These are phyloP conservation scores for Herpotrichia juniperi DNA, from an alignment of 2,329 filamentous ascomycete species.

Conservation along the genomic window DNA sequence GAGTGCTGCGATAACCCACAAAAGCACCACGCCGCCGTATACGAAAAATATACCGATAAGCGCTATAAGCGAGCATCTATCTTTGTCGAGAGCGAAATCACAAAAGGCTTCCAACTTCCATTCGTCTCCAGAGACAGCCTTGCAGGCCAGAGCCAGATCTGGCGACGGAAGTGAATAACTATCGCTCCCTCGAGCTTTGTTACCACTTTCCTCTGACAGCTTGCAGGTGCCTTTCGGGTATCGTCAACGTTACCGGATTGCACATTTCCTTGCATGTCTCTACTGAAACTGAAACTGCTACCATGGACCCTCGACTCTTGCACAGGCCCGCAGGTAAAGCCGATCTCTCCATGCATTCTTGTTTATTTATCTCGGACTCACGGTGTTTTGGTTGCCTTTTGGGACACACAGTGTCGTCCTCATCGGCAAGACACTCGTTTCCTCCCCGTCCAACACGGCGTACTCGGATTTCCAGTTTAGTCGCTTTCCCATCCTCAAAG, in stretches of 20 bases:
- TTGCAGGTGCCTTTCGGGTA: constrained; percentile 17
- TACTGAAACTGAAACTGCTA: too few relatives aligned
- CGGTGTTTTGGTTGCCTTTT: constrained; percentile 37
- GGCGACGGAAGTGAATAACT: constrained; percentile 47
- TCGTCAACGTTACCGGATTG: background rate
- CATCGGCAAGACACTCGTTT: constrained; percentile 29
- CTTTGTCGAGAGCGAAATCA: constrained; percentile 78
- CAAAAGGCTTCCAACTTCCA: constrained; percentile 63
- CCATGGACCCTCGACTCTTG: background rate
- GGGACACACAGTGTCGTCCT: constrained; percentile 25
- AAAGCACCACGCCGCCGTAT: constrained; percentile 85
- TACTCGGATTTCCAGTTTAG: constrained; percentile 31
- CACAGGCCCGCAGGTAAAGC: background rate
- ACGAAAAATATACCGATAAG: constrained; percentile 88
- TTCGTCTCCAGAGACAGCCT: constrained; percentile 42
- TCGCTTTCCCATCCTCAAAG: constrained; percentile 1
- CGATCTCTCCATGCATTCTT: constrained; percentile 39
- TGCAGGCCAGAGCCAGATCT: constrained; percentile 37
- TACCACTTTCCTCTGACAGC: constrained; percentile 33
- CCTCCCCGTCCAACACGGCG: constrained; percentile 25
- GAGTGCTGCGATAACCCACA: constrained; percentile 85
- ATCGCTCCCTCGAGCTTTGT: constrained; percentile 22
- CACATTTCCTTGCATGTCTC: background rate
- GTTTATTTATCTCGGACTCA: constrained; percentile 44
- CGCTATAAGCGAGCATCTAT: constrained; percentile 84